A percentile compares a stretch with the other conserved stretches of the same genome.
Conservation (phyloP, 2,329 filamentous ascomycete genomes). For the Ophiocordyceps camponoti-floridani region DNA sequence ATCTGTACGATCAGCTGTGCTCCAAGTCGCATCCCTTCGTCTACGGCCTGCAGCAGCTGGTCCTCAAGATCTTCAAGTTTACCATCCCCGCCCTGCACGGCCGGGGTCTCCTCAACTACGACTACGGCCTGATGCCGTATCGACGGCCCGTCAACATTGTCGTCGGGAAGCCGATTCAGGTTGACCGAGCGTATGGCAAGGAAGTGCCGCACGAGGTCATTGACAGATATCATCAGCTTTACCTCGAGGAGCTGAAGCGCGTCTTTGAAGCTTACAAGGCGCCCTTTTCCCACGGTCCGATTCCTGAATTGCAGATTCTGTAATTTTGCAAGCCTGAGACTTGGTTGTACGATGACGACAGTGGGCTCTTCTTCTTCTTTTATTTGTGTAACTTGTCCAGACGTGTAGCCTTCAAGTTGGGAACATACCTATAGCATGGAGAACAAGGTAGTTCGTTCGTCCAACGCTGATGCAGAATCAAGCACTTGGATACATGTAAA, state of each 20-base stretch:
- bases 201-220: conserved; percentile 60
- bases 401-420: no score
- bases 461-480: no score
- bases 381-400: no score
- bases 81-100: conserved; percentile 84
- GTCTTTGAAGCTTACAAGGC: conserved; percentile 69
- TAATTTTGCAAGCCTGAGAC: conserved; percentile 5
- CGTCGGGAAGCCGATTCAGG: conserved; percentile 63
- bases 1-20: conserved; percentile 81
- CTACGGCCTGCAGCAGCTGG: conserved; percentile 62
- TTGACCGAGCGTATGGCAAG: conserved; percentile 34
- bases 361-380: no score
- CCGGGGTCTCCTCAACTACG: conserved; percentile 89
- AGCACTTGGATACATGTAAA: no score
- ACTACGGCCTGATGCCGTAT: conserved; percentile 92
- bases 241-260: conserved; percentile 55
- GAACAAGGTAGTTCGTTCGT: no score
- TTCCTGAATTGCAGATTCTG: conserved; percentile 49
- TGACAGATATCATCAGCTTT: conserved; percentile 61
- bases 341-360: no score
- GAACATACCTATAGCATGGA: no score
- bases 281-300: conserved; percentile 43
- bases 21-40: conserved; percentile 61
- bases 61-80: conserved; percentile 79
- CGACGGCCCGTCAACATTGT: conserved; percentile 76